Percentiles rank a stretch among this genome's conserved stretches.
Conservation (phyloP, 1,284 basidiomycete species). For the Schizophyllum amplum region DNA sequence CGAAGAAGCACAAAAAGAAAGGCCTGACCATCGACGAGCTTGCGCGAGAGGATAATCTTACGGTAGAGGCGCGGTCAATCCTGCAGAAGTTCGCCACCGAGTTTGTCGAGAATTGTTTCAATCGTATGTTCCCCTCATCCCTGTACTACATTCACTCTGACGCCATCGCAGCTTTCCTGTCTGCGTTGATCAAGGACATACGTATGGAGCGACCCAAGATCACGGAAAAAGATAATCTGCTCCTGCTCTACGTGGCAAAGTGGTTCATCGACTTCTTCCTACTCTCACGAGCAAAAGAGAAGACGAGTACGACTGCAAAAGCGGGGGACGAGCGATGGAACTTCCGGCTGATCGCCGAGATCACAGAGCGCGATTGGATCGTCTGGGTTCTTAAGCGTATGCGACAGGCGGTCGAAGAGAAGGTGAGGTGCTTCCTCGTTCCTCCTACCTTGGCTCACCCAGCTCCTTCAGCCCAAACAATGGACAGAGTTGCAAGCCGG, state of each 20-base stretch:
- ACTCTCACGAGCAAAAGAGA: slow-evolving; percentile 39
- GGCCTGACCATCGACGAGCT: slow-evolving; percentile 68
- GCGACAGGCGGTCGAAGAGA: slow-evolving; percentile 81
- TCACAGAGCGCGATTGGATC: slow-evolving; percentile 80
- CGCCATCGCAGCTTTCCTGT: slow-evolving; percentile 74
- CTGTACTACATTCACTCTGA: too few relatives aligned
- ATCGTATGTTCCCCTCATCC: slow-evolving; percentile 71
- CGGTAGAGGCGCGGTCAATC: slow-evolving; percentile 58
- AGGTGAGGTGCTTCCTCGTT: slow-evolving; percentile 38
- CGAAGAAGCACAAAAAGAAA: slow-evolving; percentile 57
- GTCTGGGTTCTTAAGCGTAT: slow-evolving; percentile 86
- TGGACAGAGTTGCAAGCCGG: slow-evolving; percentile 96
- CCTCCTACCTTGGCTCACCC: slow-evolving; percentile 7
- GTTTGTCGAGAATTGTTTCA: slow-evolving; percentile 80
- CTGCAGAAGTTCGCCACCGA: slow-evolving; percentile 62
- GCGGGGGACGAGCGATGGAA: slow-evolving; percentile 38
- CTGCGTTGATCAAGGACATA: slow-evolving; percentile 84
- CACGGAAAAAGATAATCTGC: slow-evolving; percentile 83
- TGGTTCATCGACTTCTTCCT: slow-evolving; percentile 92
- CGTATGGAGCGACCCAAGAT: slow-evolving; percentile 85
- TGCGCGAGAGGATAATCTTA: slow-evolving; percentile 63
- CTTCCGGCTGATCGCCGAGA: slow-evolving; percentile 75
- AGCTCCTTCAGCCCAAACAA: slow-evolving; percentile 60
- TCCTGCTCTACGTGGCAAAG: slow-evolving; percentile 74
- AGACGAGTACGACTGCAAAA: slow-evolving; percentile 12